Conservation (phyloP, 2,329 filamentous ascomycete species). For the Trichoderma oligosporum region DNA sequence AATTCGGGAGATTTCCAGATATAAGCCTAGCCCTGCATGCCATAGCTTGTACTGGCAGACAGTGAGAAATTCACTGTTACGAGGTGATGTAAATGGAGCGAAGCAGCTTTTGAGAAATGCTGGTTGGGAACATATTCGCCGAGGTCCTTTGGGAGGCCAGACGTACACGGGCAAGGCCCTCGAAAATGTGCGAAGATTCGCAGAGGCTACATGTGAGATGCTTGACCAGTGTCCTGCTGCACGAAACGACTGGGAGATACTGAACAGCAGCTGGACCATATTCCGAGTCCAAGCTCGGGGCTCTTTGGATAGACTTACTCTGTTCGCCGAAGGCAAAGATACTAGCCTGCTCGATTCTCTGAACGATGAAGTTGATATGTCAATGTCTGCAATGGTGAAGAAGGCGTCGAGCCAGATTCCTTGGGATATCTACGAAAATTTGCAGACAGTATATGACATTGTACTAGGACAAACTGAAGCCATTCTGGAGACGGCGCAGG, state of each 20-base stretch:
- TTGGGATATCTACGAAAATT: conserved; percentile 83
- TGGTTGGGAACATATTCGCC: conserved; percentile 73
- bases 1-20: conserved; percentile 58
- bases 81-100: conserved; percentile 67
- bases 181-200: conserved; percentile 70
- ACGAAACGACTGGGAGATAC: conserved; percentile 75
- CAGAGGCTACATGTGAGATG: conserved; percentile 63
- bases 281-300: conserved; percentile 73
- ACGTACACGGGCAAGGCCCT: conserved; percentile 74
- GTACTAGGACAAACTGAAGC: conserved; percentile 71
- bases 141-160: conserved; percentile 59
- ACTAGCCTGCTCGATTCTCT: conserved; percentile 35
- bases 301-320: conserved; percentile 65
- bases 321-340: conserved; percentile 73
- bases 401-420: conserved; percentile 84
- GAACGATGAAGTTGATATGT: conserved; percentile 39
- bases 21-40: conserved; percentile 69
- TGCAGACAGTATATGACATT: conserved; percentile 76
- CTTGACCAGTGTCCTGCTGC: conserved; percentile 70
- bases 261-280: conserved; percentile 74
- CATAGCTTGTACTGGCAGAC: conserved; percentile 82
- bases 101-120: conserved; percentile 67
- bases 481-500: conserved; percentile 72
- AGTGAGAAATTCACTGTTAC: conserved; percentile 68
- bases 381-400: conserved; percentile 63